Evolutionary conservation across 2,329 filamentous ascomycete species (phyloP).

Genomic region (Fusarium equiseti): DNA sequence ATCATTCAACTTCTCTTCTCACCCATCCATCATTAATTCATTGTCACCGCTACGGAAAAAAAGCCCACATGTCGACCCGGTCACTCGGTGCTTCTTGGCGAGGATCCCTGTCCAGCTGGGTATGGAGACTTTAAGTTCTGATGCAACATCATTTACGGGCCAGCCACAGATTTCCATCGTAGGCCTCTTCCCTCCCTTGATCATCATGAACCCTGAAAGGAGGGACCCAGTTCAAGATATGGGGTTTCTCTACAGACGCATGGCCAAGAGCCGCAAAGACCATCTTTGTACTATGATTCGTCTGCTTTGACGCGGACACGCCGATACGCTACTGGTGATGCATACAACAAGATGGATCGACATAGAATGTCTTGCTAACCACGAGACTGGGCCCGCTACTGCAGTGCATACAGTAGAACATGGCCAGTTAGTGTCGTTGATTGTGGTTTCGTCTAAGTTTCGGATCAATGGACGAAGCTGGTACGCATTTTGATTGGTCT

Average conservation of each 20-base stretch:
- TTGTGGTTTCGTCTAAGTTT: slow-evolving; percentile 28
- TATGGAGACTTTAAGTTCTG: slow-evolving; percentile 35
- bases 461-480: slow-evolving; percentile 12
- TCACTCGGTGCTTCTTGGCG: slow-evolving; percentile 26
- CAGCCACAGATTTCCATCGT: slow-evolving; percentile 5
- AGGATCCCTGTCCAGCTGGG: slow-evolving; percentile 43
- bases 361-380: slow-evolving; percentile 27
- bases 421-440: slow-evolving; percentile 16
- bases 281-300: slow-evolving; percentile 13
- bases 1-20: slow-evolving; percentile 3
- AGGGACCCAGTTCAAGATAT: slow-evolving; percentile 5
- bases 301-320: slow-evolving; percentile 30
- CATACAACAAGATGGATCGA: slow-evolving; percentile 22
- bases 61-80: slow-evolving; percentile 13
- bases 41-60: slow-evolving; percentile 15
- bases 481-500: slow-evolving; percentile 21
- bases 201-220: slow-evolving; percentile 18
- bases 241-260: slow-evolving; percentile 9
- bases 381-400: slow-evolving; percentile 15
- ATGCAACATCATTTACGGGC: slow-evolving; percentile 23
- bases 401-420: slow-evolving; percentile 1
- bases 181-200: slow-evolving; percentile 28
- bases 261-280: slow-evolving; percentile 13
- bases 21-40: slow-evolving; percentile 11
- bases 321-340: slow-evolving; percentile 20